Evolutionary conservation across 305 asterid genomes (phyloP).

Genomic region (Solanum hybrid): DNA sequence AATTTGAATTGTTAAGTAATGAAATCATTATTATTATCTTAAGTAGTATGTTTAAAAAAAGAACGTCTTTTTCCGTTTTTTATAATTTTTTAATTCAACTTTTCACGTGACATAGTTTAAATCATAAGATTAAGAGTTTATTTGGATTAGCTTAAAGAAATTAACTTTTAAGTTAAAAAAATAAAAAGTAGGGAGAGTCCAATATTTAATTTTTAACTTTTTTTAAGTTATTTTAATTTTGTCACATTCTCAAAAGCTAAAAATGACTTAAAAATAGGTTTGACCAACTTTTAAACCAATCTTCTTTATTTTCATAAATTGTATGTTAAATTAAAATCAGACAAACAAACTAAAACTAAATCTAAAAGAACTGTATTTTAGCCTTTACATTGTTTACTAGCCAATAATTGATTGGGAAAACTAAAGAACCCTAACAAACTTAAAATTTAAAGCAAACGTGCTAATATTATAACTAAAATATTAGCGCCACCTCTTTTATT

Average conservation of each 20-base stretch:
- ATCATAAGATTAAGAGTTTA: too few relatives aligned
- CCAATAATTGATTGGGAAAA: background rate
- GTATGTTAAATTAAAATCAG: background rate
- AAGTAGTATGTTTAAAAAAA: too few relatives aligned
- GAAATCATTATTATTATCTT: too few relatives aligned
- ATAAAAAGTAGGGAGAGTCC: background rate
- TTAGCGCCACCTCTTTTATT: background rate
- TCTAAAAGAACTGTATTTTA: background rate
- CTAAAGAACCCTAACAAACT: background rate
- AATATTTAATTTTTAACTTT: too few relatives aligned
- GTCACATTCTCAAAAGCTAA: too few relatives aligned
- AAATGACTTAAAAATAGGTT: too few relatives aligned
- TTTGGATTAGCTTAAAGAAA: background rate
- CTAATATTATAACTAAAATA: background rate
- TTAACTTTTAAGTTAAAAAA: background rate
- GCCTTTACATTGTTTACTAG: background rate
- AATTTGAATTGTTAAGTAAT: background rate
- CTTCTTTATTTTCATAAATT: background rate
- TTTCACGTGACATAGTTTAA: background rate
- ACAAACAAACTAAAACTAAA: too few relatives aligned
- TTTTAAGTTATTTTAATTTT: too few relatives aligned
- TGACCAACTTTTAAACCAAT: too few relatives aligned
- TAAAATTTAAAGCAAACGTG: background rate
- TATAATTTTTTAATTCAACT: too few relatives aligned
- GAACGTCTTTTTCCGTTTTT: too few relatives aligned